Evolutionary conservation across 306 rosid genomes (phyloP), one percentile per base, ranked within the genome.

Genomic region (Hylodesmum podocarpum): DNA sequence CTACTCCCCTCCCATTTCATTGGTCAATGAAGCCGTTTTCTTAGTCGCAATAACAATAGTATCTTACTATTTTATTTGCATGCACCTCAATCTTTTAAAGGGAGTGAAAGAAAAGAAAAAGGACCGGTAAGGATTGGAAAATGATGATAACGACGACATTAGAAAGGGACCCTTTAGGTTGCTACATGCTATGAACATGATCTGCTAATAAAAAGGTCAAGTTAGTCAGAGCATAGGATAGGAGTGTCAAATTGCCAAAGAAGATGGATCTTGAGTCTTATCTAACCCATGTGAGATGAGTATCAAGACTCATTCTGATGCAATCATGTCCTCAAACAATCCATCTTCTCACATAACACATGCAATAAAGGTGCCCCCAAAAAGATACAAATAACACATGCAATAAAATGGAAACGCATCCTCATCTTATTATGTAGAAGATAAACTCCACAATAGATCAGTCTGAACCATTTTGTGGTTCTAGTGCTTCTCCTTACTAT

Each of bases 21-120:
- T 78, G 64, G 80, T 50, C 70, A 83, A 70, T 22, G 43, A 4
- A 4, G 33, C 43, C 62, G 67, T 50, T 77, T 81, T 76, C 62
- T 36, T 8, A 44, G 86, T 47, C 86, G 19, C 63, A 59, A 59
- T 58, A 40, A 2, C 36, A 83, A 83, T 34, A 79, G 68, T 57
- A 5, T 29, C 33, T 36, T 4, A 37, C 3, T 33, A 33, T 24
- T 27, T 43, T 53, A 25, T 34, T 59, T 37, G 24, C 79, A 71
- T 77, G 71, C 41, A 36, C 57, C 58, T 13, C 70, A 34, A 57
- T 39, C 46, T 76, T 61, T 29, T 39, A n/a, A n/a, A n/a, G n/a
- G n/a, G n/a, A n/a, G n/a, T 2, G 16, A 43, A 40, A 16, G 1
- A 6, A 7, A 8, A 29, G 1, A 39, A 1, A 13, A 3, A 6